Conservation (phyloP, 2,329 filamentous ascomycete species). For the Beauveria rudraprayagi region DNA sequence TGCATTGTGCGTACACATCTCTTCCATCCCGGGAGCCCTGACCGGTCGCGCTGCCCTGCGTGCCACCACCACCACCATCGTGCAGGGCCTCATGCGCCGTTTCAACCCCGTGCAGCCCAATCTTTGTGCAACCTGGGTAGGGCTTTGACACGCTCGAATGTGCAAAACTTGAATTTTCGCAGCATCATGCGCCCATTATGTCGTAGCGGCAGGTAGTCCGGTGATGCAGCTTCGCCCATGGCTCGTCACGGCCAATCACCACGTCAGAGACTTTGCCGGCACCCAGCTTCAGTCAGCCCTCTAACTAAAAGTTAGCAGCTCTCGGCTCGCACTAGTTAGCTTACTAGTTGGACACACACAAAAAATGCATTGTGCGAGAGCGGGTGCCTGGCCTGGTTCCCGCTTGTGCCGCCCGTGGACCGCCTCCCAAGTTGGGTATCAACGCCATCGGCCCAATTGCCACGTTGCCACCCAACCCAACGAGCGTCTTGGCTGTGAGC, state of each 20-base stretch:
- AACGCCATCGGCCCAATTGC: constrained; percentile 6
- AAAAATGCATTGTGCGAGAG: constrained; percentile 8
- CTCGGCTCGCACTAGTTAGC: background rate
- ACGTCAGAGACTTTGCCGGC: background rate
- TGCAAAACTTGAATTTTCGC: background rate
- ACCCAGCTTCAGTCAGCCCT: background rate
- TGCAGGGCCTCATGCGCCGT: background rate
- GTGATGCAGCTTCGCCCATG: constrained; percentile 1
- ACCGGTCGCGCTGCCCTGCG: background rate
- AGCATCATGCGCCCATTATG: background rate
- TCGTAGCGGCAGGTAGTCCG: background rate
- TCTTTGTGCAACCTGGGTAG: background rate
- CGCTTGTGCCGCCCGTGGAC: constrained; percentile 9
- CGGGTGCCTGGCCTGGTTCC: constrained; percentile 6
- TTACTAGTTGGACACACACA: too few relatives aligned
- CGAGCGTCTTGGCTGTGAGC: constrained; percentile 1
- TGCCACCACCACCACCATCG: background rate
- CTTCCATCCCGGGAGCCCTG: background rate
- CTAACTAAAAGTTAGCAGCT: background rate
- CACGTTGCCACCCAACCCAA: constrained; percentile 10
- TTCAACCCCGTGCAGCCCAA: background rate
- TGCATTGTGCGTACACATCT: background rate
- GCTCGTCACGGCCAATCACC: background rate
- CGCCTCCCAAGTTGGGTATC: constrained; percentile 9
- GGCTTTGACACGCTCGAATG: background rate